Percentiles rank a stretch among this genome's conserved stretches.
phyloP scores from a whole-genome alignment of 495 filamentous ascomycete species.

The Talaromyces proteolyticus region DNA sequence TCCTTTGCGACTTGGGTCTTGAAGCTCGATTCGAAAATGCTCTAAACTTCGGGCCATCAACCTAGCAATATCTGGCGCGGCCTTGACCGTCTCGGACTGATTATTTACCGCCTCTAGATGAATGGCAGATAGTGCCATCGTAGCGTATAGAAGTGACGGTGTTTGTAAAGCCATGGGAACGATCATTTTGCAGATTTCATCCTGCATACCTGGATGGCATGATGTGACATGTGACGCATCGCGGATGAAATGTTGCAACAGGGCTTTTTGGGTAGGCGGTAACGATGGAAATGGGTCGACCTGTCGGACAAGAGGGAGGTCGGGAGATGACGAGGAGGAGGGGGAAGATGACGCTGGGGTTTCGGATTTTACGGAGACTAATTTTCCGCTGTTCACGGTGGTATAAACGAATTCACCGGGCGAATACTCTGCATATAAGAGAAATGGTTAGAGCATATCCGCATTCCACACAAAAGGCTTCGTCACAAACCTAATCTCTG shows the following conservation, averaged over 20 bases:
- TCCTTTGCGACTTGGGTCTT: slow-evolving; percentile 26
- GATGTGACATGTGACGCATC: slow-evolving; percentile 42
- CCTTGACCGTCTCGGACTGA: slow-evolving; percentile 35
- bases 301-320: slow-evolving; percentile 22
- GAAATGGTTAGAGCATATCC: slow-evolving; percentile 3
- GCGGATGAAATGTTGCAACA: slow-evolving; percentile 40
- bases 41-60: slow-evolving; percentile 39
- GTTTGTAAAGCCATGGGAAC: slow-evolving; percentile 42
- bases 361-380: slow-evolving; percentile 9
- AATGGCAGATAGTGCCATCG: slow-evolving; percentile 41
- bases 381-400: slow-evolving; percentile 15
- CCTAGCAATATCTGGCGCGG: slow-evolving; percentile 37
- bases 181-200: slow-evolving; percentile 41
- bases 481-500: slow-evolving; percentile 33
- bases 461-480: neutral
- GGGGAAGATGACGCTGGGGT: slow-evolving; percentile 13
- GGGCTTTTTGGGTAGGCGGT: slow-evolving; percentile 28
- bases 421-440: slow-evolving; percentile 30
- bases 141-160: slow-evolving; percentile 39
- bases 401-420: slow-evolving; percentile 44
- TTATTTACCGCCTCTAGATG: slow-evolving; percentile 39
- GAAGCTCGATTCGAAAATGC: slow-evolving; percentile 38
- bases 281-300: slow-evolving; percentile 39
- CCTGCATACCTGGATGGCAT: slow-evolving; percentile 39
- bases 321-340: slow-evolving; percentile 13